Evolutionary conservation across 805 yeast genomes (phyloP).

Genomic region (Kodamaea kaohsiungensis): DNA sequence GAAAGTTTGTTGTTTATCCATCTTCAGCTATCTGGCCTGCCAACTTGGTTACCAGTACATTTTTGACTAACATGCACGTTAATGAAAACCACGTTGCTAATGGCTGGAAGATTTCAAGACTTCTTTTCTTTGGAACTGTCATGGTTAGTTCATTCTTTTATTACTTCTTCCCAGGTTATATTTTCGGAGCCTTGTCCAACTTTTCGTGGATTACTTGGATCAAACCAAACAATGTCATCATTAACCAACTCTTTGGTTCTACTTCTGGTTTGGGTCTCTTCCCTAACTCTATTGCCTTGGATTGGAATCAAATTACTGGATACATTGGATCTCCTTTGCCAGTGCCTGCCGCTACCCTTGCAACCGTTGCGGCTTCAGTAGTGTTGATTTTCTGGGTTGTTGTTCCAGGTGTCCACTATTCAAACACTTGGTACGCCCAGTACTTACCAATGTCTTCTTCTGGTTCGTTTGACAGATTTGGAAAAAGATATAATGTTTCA

Average conservation of each 20-base stretch:
- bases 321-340: constrained; percentile 21
- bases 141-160: constrained; percentile 18
- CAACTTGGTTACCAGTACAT: constrained; percentile 58
- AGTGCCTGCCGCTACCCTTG: constrained; percentile 19
- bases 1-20: constrained; percentile 61
- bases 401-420: constrained; percentile 20
- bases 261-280: constrained; percentile 26
- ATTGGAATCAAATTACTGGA: constrained; percentile 28
- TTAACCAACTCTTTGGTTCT: constrained; percentile 29
- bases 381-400: constrained; percentile 17
- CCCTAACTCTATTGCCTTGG: constrained; percentile 30
- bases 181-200: constrained; percentile 57
- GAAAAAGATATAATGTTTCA: constrained; percentile 18
- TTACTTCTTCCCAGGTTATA: constrained; percentile 56
- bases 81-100: constrained; percentile 52
- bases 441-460: constrained; percentile 23
- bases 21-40: constrained; percentile 71
- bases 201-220: constrained; percentile 72
- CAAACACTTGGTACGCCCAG: constrained; percentile 24
- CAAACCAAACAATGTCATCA: constrained; percentile 53
- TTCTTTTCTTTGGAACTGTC: constrained; percentile 15
- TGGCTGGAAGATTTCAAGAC: constrained; percentile 58
- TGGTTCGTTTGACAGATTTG: constrained; percentile 20
- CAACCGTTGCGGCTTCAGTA: constrained; percentile 19
- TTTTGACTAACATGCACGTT: constrained; percentile 52